A percentile compares a stretch with the other conserved stretches of the same genome.
phyloP scores from a whole-genome alignment of 1,139 yeast genomes.

The Yamadazyma conglobata region DNA sequence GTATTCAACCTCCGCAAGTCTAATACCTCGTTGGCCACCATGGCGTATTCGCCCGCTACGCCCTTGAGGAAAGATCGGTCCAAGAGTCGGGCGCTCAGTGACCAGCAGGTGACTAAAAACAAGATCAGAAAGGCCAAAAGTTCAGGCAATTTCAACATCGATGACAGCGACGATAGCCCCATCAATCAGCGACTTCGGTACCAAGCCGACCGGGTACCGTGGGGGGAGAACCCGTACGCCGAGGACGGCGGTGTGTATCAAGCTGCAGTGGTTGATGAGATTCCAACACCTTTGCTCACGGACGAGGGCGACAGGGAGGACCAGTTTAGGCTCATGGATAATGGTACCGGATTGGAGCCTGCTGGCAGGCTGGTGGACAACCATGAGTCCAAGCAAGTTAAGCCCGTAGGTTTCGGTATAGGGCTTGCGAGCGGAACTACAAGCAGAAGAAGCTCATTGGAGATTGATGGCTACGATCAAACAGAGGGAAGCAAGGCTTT shows the following conservation, averaged over 20 bases:
- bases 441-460: constrained; percentile 1
- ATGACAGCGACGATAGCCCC: constrained; percentile 3
- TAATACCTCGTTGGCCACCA: constrained; percentile 25
- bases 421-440: background rate
- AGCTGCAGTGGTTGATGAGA: background rate
- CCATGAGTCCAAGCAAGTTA: constrained; percentile 4
- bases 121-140: constrained; percentile 33
- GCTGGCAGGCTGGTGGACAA: background rate
- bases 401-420: constrained; percentile 2
- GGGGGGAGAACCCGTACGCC: constrained; percentile 27
- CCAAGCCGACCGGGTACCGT: constrained; percentile 23
- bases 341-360: constrained; percentile 5
- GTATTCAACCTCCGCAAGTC: constrained; percentile 19
- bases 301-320: background rate
- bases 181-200: constrained; percentile 18
- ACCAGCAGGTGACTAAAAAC: constrained; percentile 7
- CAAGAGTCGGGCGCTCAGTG: constrained; percentile 11
- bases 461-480: constrained; percentile 2
- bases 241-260: constrained; percentile 9
- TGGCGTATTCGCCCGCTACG: constrained; percentile 12
- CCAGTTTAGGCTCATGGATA: background rate
- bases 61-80: constrained; percentile 10
- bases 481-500: constrained; percentile 4
- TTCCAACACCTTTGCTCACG: no score
- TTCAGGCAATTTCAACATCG: constrained; percentile 27